Percentiles rank a stretch among this genome's conserved stretches.
phyloP scores from a whole-genome alignment of 768 basidiomycete species.

The Boletus pseudopeckii region DNA sequence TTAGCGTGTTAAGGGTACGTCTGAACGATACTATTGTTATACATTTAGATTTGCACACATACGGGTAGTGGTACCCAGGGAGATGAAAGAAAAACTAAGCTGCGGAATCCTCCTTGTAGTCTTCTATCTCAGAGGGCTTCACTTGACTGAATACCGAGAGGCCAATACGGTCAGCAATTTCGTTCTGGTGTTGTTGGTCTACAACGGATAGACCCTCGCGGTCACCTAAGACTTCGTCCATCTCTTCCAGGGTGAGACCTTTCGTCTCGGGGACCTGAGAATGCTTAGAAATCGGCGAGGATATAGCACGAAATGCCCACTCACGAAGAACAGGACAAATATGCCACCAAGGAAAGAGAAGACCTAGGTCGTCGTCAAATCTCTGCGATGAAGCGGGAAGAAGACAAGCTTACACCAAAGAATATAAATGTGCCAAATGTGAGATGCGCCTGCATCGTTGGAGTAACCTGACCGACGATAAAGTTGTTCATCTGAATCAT shows the following conservation, averaged over 20 bases:
- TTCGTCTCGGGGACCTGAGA: constrained; percentile 68
- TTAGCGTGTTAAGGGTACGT: background rate
- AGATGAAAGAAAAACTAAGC: background rate
- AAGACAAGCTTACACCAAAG: constrained; percentile 52
- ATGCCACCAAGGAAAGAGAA: constrained; percentile 67
- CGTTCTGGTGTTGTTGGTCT: constrained; percentile 48
- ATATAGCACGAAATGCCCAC: constrained; percentile 16
- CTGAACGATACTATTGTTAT: background rate
- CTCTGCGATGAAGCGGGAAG: background rate
- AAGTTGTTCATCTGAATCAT: constrained; percentile 67
- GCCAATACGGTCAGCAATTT: constrained; percentile 63
- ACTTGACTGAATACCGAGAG: constrained; percentile 37
- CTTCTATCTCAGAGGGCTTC: constrained; percentile 16
- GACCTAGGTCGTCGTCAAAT: constrained; percentile 32
- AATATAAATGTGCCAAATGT: constrained; percentile 73
- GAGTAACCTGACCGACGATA: constrained; percentile 56
- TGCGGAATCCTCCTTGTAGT: background rate
- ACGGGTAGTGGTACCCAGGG: background rate
- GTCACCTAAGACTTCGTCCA: constrained; percentile 74
- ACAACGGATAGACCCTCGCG: constrained; percentile 49
- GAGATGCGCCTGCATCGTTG: constrained; percentile 63
- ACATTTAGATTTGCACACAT: background rate
- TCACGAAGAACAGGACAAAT: constrained; percentile 62
- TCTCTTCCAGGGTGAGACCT: constrained; percentile 70
- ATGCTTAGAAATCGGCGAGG: background rate